Evolutionary conservation across 129 eudicot genomes (phyloP).

Genomic region (Ambrosia artemisiifolia): DNA sequence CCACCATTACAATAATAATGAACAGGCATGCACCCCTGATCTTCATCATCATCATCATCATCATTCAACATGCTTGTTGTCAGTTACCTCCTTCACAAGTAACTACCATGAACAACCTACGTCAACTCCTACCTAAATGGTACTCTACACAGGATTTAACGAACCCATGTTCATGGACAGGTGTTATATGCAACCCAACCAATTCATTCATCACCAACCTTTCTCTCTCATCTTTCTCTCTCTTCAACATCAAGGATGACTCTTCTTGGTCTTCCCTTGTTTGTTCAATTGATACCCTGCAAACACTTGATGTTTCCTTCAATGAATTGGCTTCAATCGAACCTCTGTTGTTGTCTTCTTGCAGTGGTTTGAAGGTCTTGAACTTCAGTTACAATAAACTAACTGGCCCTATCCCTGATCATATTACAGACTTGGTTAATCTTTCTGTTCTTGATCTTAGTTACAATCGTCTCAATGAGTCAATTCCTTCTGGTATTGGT

Average conservation of each 20-base stretch:
- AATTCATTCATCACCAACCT: slow-evolving; percentile 36
- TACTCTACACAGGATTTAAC: slow-evolving; percentile 7
- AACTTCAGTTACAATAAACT: slow-evolving; percentile 59
- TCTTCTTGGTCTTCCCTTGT: slow-evolving; percentile 49
- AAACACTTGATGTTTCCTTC: slow-evolving; percentile 56
- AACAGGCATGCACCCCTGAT: not conserved
- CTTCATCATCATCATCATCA: not conserved
- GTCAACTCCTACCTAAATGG: slow-evolving; percentile 45
- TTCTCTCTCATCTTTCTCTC: slow-evolving; percentile 32
- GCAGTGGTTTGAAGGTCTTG: slow-evolving; percentile 40
- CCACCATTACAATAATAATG: not conserved
- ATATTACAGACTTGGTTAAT: slow-evolving; percentile 27
- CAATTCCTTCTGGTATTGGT: slow-evolving; percentile 40
- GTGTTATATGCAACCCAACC: slow-evolving; percentile 45
- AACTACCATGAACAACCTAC: slow-evolving; percentile 48
- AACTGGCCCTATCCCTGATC: not conserved
- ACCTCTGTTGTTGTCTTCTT: slow-evolving; percentile 30
- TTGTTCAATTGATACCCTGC: slow-evolving; percentile 47
- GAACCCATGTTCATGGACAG: slow-evolving; percentile 74
- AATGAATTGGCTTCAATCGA: slow-evolving; percentile 49
- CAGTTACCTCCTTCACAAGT: slow-evolving; percentile 50
- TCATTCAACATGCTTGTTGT: slow-evolving; percentile 30
- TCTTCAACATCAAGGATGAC: slow-evolving; percentile 23
- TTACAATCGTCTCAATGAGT: slow-evolving; percentile 41
- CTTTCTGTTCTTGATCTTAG: slow-evolving; percentile 58